A percentile compares a stretch with the other conserved stretches of the same genome.
These are phyloP conservation scores for Clitoria ternatea DNA, from an alignment of 306 rosid genomes.

Conservation along the genomic window DNA sequence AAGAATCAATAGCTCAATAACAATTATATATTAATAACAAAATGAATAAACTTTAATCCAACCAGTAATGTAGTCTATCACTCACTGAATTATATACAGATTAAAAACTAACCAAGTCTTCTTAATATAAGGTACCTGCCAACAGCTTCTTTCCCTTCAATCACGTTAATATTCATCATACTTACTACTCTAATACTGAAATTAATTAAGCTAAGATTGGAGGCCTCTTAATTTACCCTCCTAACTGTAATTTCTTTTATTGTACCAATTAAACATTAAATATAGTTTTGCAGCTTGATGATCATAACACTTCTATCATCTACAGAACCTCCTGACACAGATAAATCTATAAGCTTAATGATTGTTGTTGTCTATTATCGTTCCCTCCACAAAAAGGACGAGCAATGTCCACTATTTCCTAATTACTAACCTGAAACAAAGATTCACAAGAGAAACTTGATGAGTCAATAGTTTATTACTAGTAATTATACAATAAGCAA, in stretches of 20 bases:
- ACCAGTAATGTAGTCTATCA: no score
- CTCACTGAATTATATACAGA: slow-evolving; percentile 31
- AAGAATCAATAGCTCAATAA: no score
- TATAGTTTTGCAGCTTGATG: slow-evolving; percentile 37
- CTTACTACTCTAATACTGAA: not conserved
- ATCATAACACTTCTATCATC: slow-evolving; percentile 73
- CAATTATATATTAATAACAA: no score
- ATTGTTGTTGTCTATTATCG: slow-evolving; percentile 33
- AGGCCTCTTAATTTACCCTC: not conserved
- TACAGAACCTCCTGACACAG: slow-evolving; percentile 53
- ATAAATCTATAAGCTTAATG: slow-evolving; percentile 60
- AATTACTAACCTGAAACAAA: slow-evolving; percentile 55
- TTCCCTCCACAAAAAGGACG: slow-evolving; percentile 41
- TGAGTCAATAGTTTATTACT: not conserved
- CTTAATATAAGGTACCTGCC: slow-evolving; percentile 5
- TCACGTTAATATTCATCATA: slow-evolving; percentile 1
- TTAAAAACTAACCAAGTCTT: slow-evolving; percentile 1
- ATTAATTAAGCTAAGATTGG: not conserved
- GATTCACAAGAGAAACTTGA: not conserved
- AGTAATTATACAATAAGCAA: not conserved
- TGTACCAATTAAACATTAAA: slow-evolving; percentile 14
- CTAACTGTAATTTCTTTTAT: not conserved
- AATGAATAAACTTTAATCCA: no score
- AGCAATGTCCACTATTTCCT: no score
- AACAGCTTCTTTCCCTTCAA: not conserved